Evolutionary conservation across 805 yeast species (phyloP).

Genomic region (Candida broadrunensis): DNA sequence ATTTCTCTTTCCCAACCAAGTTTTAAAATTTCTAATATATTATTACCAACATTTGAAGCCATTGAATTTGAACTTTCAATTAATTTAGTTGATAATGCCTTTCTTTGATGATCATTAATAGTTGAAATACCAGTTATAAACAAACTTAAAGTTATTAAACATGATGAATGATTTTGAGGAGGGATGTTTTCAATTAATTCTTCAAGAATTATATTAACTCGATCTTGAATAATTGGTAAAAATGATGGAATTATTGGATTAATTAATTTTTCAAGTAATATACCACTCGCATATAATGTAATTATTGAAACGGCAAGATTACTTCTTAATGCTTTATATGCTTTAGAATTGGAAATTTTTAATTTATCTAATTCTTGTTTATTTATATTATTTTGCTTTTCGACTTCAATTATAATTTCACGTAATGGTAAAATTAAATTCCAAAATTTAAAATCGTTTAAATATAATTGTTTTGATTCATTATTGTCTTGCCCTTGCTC

Average conservation of each 20-base stretch:
- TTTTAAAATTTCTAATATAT: slow-evolving; percentile 1
- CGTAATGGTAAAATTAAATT: neutral
- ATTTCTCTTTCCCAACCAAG: slow-evolving; percentile 4
- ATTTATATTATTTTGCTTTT: neutral
- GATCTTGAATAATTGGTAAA: slow-evolving; percentile 4
- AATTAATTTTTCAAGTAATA: slow-evolving; percentile 3
- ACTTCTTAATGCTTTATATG: slow-evolving; percentile 2
- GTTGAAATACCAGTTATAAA: slow-evolving; percentile 5
- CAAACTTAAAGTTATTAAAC: neutral
- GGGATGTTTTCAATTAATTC: slow-evolving; percentile 3
- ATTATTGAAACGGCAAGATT: slow-evolving; percentile 5
- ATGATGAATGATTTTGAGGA: slow-evolving; percentile 3
- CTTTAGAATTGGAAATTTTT: neutral
- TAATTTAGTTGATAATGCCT: neutral
- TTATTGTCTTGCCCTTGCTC: neutral
- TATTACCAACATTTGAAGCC: slow-evolving; percentile 2
- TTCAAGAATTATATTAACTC: slow-evolving; percentile 1
- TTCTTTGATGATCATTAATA: slow-evolving; percentile 1
- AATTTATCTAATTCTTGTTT: neutral
- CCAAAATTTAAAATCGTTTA: slow-evolving; percentile 1
- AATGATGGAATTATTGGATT: slow-evolving; percentile 6
- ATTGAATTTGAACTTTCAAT: neutral
- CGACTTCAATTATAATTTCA: neutral
- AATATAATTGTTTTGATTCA: neutral
- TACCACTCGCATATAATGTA: slow-evolving; percentile 2